Conservation (phyloP, 1,284 basidiomycete genomes). For the Trametes sp. region DNA sequence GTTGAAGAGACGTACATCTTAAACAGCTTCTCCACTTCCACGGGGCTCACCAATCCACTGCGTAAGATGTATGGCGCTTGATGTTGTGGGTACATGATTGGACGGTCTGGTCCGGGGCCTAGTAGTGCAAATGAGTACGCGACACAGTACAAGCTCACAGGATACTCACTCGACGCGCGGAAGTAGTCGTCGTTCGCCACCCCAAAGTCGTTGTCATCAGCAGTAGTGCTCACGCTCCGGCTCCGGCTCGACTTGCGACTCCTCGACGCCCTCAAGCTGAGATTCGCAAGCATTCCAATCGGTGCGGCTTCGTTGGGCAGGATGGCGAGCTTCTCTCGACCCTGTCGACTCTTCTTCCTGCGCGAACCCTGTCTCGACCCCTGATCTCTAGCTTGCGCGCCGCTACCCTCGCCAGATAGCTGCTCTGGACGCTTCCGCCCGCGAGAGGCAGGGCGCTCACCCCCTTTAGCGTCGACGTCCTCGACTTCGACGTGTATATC, state of each 20-base stretch:
- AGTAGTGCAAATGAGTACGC: not conserved
- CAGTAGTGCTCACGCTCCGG: slow-evolving; percentile 51
- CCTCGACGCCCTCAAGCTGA: slow-evolving; percentile 57
- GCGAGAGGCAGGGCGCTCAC: slow-evolving; percentile 18
- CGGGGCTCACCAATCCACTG: slow-evolving; percentile 70
- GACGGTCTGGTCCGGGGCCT: slow-evolving; percentile 52
- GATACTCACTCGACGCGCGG: slow-evolving; percentile 56
- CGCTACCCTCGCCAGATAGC: slow-evolving; percentile 1
- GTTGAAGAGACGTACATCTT: slow-evolving; percentile 61
- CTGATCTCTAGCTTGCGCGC: slow-evolving; percentile 21
- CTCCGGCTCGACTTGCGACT: slow-evolving; percentile 44
- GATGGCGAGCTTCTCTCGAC: slow-evolving; percentile 53
- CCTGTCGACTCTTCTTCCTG: slow-evolving; percentile 35
- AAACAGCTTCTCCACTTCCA: slow-evolving; percentile 82
- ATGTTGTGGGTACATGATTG: slow-evolving; percentile 46
- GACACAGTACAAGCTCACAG: not conserved
- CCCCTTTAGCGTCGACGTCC: slow-evolving; percentile 22
- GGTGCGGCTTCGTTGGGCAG: slow-evolving; percentile 69
- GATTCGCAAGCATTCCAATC: slow-evolving; percentile 72
- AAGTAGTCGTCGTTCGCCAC: slow-evolving; percentile 74
- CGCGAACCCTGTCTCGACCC: slow-evolving; percentile 25
- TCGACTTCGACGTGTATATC: slow-evolving; percentile 34
- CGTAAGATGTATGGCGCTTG: slow-evolving; percentile 75
- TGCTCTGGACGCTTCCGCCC: slow-evolving; percentile 18
- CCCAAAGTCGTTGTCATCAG: slow-evolving; percentile 59